Conservation (phyloP, 306 rosid species). For the Vicia faba region DNA sequence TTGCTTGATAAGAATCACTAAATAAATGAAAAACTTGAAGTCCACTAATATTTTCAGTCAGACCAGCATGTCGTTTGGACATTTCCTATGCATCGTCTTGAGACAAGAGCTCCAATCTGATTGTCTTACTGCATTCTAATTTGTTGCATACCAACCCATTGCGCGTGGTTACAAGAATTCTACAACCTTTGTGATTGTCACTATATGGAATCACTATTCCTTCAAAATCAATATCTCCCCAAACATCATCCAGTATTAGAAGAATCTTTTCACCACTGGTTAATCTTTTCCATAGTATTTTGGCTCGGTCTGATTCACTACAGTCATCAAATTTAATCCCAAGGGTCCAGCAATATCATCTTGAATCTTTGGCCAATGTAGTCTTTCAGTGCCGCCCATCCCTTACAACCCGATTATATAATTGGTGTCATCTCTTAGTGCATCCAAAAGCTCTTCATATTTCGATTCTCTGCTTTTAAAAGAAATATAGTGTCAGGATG, state of each 20-base stretch:
- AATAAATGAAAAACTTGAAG: not conserved
- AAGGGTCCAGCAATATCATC: constrained; percentile 26
- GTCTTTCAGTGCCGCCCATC: constrained; percentile 30
- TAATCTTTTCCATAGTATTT: not conserved
- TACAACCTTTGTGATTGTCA: not conserved
- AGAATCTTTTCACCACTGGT: constrained; percentile 15
- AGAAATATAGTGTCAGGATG: constrained; percentile 1
- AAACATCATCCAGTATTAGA: constrained; percentile 33
- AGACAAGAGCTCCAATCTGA: not conserved
- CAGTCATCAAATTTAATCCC: fast-evolving
- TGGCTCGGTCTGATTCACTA: not conserved
- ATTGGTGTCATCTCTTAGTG: not conserved
- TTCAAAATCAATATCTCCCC: not conserved
- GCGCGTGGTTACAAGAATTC: constrained; percentile 29
- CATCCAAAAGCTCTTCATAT: not conserved
- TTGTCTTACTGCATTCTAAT: not conserved
- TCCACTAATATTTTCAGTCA: not conserved
- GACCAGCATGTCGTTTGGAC: not conserved
- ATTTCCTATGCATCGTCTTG: constrained; percentile 4
- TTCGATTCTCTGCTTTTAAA: not conserved
- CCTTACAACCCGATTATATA: constrained; percentile 26
- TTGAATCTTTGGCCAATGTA: constrained; percentile 30
- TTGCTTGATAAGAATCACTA: too few species aligned
- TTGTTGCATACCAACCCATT: not conserved
- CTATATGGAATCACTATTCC: constrained; percentile 17